Base-by-base conservation (phyloP, 805 yeast genomes). In the Debaryomyces hansenii region DNA sequence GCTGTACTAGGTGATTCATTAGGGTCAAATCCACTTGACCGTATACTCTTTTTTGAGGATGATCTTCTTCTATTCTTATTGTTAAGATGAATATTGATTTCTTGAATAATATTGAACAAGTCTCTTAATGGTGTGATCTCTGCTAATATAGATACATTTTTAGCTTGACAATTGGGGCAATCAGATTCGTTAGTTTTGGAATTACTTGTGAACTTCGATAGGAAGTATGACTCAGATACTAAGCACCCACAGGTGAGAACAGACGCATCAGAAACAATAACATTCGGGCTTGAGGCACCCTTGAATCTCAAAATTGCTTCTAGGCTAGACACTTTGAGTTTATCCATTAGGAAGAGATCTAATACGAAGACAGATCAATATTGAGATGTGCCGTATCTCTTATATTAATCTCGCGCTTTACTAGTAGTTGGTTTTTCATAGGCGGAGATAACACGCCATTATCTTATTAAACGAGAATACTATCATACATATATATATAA, bases 171-270 rank as follows among this genome's bases (percentile, higher is more conserved):
- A 6, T 41, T 54, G 4, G 64, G 65, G 43, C 75, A 70, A 1
- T 16, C 27, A 2, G 47, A 41, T 1, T 45, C 14, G 4, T n/a
- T 12, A 4, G 33, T 14, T 3, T 12, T 16, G 16, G 21, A 33
- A n/a, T 21, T 27, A 36, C 33, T 37, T 28, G 33, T 41, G 10
- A 40, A 31, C 16, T 36, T 33, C 14, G 48, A 40, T 24, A 34
- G 16, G 44, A 70, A 71, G 16, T 40, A 52, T 0, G 58, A 42
- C 48, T 72, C 76, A 2, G 74, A 68, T 2, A 60, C 66, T 24
- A 72, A 54, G 52, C 77, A 72, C 2, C 77, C 77, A 53, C 77
- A 72, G 3, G 64, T 55, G n/a, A 72, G 59, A 11, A 71, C 64
- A 12, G 67, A 57, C 4, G 69, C 62, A 50, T 72, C 77, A 2